A percentile compares a stretch with the other conserved stretches of the same genome.
Conservation (phyloP, 2,329 filamentous ascomycete genomes). For the Podosphaera xanthii region DNA sequence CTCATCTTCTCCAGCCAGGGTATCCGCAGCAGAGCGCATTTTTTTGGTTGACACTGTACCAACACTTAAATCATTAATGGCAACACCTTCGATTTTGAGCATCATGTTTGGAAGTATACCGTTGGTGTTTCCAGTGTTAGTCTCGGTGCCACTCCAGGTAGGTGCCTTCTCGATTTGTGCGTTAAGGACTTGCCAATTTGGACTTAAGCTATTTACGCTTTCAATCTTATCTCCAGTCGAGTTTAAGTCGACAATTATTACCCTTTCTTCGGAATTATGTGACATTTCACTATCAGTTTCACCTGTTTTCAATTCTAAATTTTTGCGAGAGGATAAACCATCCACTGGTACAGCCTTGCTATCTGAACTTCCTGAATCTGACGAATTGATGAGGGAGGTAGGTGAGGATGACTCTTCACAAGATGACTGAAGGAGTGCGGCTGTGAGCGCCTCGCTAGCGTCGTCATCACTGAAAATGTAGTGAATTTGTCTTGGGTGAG, state of each 20-base stretch:
- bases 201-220: conserved; percentile 47
- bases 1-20: conserved; percentile 20
- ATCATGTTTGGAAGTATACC: conserved; percentile 21
- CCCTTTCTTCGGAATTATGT: conserved; percentile 16
- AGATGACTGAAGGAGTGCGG: conserved; percentile 26
- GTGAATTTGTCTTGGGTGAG: conserved; percentile 59
- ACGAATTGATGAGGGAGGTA: not conserved
- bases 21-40: conserved; percentile 4
- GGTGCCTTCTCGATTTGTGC: conserved; percentile 33
- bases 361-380: not conserved
- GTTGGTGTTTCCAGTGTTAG: conserved; percentile 14
- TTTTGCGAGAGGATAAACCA: not conserved
- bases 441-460: conserved; percentile 44
- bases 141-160: conserved; percentile 29
- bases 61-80: conserved; percentile 18
- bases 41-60: not conserved
- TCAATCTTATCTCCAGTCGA: conserved; percentile 30
- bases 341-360: too few relatives aligned
- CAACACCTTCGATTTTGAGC: conserved; percentile 35
- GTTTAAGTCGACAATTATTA: conserved; percentile 32
- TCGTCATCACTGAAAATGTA: conserved; percentile 93
- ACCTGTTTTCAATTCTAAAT: not conserved
- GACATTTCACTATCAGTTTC: not conserved
- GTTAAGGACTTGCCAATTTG: conserved; percentile 45
- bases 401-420: not conserved